These are phyloP conservation scores for Parasarocladium wereldwijsianum DNA, from an alignment of 2,329 filamentous ascomycete genomes.

Conservation along the genomic window DNA sequence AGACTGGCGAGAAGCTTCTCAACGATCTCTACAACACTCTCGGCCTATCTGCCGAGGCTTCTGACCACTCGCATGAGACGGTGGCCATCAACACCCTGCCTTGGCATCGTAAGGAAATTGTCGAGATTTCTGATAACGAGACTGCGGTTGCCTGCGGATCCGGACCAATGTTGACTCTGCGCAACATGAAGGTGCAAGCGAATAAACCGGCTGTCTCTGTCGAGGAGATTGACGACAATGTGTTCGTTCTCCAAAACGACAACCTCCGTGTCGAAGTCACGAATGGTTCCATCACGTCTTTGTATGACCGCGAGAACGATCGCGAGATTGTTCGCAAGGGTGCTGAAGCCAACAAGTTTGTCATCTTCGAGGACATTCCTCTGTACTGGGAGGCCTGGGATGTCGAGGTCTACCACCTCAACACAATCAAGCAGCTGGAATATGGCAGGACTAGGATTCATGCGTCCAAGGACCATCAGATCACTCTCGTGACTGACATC, in stretches of 20 bases:
- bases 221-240: constrained; percentile 35
- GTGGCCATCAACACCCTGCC: constrained; percentile 73
- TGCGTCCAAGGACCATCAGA: constrained; percentile 58
- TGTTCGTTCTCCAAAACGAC: constrained; percentile 68
- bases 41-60: constrained; percentile 36
- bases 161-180: constrained; percentile 36
- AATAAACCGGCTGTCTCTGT: constrained; percentile 36
- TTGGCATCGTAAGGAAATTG: constrained; percentile 66
- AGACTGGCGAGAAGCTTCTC: constrained; percentile 57
- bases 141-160: constrained; percentile 41
- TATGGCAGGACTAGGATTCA: constrained; percentile 55
- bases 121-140: constrained; percentile 42
- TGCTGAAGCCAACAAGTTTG: constrained; percentile 75
- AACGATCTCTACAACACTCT: constrained; percentile 55
- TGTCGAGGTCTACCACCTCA: constrained; percentile 89
- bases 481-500: constrained; percentile 71
- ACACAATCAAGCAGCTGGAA: constrained; percentile 65
- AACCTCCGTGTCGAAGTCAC: constrained; percentile 61
- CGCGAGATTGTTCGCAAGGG: constrained; percentile 65
- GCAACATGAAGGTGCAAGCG: constrained; percentile 29
- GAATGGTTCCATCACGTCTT: constrained; percentile 65
- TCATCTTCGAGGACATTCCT: constrained; percentile 94
- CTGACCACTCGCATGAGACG: constrained; percentile 29
- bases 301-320: constrained; percentile 58
- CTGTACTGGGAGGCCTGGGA: constrained; percentile 98